A percentile compares a stretch with the other conserved stretches of the same genome.
Conservation (phyloP, 768 basidiomycete species). For the Coprinellus aureogranulatus region DNA sequence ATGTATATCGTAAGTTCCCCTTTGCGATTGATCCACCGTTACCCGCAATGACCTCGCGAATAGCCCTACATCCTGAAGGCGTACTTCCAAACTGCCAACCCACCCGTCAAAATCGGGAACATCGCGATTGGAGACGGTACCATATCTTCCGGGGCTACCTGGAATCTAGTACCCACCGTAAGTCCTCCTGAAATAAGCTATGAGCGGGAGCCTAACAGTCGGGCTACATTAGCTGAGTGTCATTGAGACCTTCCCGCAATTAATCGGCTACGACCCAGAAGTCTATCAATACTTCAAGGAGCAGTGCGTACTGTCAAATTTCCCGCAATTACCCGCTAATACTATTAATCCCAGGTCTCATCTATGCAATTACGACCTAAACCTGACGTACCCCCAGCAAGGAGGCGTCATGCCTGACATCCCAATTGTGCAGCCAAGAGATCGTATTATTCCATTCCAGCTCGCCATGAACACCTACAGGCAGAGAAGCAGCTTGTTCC, state of each 20-base stretch:
- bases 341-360: conserved; percentile 38
- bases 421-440: conserved; percentile 30
- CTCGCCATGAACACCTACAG: conserved; percentile 23
- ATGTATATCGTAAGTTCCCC: conserved; percentile 55
- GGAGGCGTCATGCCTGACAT: conserved; percentile 48
- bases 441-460: conserved; percentile 32
- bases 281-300: conserved; percentile 67
- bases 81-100: conserved; percentile 59
- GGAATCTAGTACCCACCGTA: conserved; percentile 56
- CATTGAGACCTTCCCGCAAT: conserved; percentile 71
- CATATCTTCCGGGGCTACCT: conserved; percentile 50
- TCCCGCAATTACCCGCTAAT: neutral
- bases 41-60: neutral
- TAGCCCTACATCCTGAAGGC: conserved; percentile 77
- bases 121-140: conserved; percentile 72
- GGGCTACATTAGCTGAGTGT: conserved; percentile 60
- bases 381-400: conserved; percentile 66
- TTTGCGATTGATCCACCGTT: conserved; percentile 3
- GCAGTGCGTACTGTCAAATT: conserved; percentile 45
- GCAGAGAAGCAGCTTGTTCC: conserved; percentile 15
- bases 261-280: conserved; percentile 68
- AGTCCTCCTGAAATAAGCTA: conserved; percentile 22
- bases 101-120: conserved; percentile 66
- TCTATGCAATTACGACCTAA: conserved; percentile 65
- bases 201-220: no score